A percentile compares a stretch with the other conserved stretches of the same genome.
phyloP scores from a whole-genome alignment of 495 filamentous ascomycete genomes.

The Penicillium mononematosum region DNA sequence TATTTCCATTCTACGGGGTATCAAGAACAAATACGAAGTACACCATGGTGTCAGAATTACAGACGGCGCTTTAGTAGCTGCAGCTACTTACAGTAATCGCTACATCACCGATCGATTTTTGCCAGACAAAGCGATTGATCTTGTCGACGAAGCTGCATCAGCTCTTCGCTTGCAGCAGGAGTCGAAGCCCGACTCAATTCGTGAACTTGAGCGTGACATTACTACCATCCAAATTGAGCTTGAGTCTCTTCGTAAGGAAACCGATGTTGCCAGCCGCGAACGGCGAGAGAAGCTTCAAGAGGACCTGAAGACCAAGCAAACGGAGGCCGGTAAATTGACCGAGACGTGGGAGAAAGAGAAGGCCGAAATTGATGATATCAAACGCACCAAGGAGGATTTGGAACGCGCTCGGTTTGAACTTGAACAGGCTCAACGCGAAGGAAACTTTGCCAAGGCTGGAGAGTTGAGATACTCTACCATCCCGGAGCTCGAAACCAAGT shows the following conservation, averaged over 20 bases:
- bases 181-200: constrained; percentile 91
- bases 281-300: constrained; percentile 80
- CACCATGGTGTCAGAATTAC: constrained; percentile 92
- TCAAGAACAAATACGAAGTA: constrained; percentile 95
- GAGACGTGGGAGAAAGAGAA: constrained; percentile 89
- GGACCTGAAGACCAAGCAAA: constrained; percentile 69
- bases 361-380: constrained; percentile 77
- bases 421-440: constrained; percentile 81
- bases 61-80: constrained; percentile 86
- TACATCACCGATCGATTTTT: constrained; percentile 96
- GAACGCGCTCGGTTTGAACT: constrained; percentile 83
- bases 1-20: constrained; percentile 91
- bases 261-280: constrained; percentile 81
- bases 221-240: constrained; percentile 98
- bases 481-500: constrained; percentile 70
- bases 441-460: constrained; percentile 86
- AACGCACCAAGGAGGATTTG: constrained; percentile 78
- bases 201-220: constrained; percentile 86
- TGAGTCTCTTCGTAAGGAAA: constrained; percentile 93
- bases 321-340: constrained; percentile 63
- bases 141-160: constrained; percentile 94
- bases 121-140: constrained; percentile 94
- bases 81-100: constrained; percentile 87
- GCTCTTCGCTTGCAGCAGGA: constrained; percentile 90
- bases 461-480: constrained; percentile 86